phyloP scores from a whole-genome alignment of 805 yeast genomes.

The Hanseniaspora lachancei region DNA sequence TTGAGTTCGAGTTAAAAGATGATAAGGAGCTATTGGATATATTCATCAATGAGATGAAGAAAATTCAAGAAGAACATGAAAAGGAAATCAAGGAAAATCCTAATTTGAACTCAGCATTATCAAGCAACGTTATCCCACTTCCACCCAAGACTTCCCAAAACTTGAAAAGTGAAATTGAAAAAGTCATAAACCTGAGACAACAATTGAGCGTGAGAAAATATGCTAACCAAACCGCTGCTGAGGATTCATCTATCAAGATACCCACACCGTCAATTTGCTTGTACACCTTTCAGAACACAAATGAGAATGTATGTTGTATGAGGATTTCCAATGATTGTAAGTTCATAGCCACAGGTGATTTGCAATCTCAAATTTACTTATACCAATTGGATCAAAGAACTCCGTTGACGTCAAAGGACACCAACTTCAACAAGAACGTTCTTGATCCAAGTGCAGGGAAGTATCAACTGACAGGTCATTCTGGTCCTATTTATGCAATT shows the following conservation, averaged over 20 bases:
- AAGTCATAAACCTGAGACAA: constrained; percentile 62
- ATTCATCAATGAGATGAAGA: constrained; percentile 15
- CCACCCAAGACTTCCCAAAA: constrained; percentile 75
- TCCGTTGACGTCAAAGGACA: constrained; percentile 19
- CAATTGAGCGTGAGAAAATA: constrained; percentile 35
- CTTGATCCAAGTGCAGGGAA: constrained; percentile 26
- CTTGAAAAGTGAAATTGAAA: constrained; percentile 61
- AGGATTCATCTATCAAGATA: constrained; percentile 26
- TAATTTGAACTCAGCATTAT: constrained; percentile 35
- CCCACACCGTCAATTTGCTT: constrained; percentile 88
- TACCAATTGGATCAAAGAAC: constrained; percentile 8
- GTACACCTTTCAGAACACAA: constrained; percentile 95
- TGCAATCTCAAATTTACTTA: constrained; percentile 1
- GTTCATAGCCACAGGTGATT: constrained; percentile 74
- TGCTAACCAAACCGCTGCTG: neutral
- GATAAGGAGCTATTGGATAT: constrained; percentile 46
- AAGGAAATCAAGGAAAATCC: constrained; percentile 17
- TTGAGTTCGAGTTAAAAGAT: constrained; percentile 68
- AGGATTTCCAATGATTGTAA: constrained; percentile 81
- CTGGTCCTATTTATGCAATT: constrained; percentile 85
- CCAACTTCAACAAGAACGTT: constrained; percentile 23
- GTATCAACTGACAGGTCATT: constrained; percentile 61
- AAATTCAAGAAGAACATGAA: constrained; percentile 17
- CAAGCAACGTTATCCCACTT: constrained; percentile 42
- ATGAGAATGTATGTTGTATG: constrained; percentile 72